These are phyloP conservation scores for Tolypocladium paradoxum DNA, from an alignment of 2,329 filamentous ascomycete species.

Conservation along the genomic window DNA sequence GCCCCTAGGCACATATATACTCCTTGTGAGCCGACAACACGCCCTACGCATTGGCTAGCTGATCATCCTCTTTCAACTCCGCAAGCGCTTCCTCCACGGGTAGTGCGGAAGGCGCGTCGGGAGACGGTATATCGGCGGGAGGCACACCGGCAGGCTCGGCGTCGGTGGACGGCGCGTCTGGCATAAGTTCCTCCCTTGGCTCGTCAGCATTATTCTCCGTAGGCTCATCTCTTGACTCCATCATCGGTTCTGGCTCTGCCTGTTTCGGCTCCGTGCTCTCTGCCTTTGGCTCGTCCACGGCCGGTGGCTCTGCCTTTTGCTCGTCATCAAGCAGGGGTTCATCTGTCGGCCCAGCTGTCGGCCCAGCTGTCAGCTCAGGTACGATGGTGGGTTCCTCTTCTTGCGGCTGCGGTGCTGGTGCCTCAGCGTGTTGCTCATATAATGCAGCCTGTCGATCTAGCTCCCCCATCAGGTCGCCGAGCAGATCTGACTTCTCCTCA, in stretches of 20 bases:
- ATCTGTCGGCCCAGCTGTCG: conserved; percentile 1
- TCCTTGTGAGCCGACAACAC: too few relatives aligned
- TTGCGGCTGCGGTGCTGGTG: not conserved
- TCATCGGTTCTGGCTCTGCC: not conserved
- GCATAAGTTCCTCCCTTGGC: not conserved
- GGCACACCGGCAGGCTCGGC: not conserved
- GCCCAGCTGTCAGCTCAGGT: conserved; percentile 6
- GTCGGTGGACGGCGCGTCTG: not conserved
- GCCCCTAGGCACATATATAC: not conserved
- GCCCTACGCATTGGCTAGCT: not conserved
- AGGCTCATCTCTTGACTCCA: not conserved
- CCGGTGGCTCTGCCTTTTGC: not conserved
- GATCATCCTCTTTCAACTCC: not conserved
- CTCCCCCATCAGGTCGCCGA: conserved; percentile 34
- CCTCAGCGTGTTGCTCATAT: not conserved
- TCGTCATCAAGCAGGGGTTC: not conserved
- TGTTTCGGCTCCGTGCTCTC: not conserved
- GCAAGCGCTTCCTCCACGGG: too few relatives aligned
- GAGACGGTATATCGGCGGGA: not conserved
- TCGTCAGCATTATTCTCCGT: not conserved
- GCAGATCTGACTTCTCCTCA: conserved; percentile 29
- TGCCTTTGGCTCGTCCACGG: not conserved
- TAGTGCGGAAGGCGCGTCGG: not conserved
- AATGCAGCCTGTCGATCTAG: conserved; percentile 27
- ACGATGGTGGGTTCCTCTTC: conserved; percentile 2